phyloP scores from a whole-genome alignment of 2,329 filamentous ascomycete genomes.

The Trichoderma afroharzianum region DNA sequence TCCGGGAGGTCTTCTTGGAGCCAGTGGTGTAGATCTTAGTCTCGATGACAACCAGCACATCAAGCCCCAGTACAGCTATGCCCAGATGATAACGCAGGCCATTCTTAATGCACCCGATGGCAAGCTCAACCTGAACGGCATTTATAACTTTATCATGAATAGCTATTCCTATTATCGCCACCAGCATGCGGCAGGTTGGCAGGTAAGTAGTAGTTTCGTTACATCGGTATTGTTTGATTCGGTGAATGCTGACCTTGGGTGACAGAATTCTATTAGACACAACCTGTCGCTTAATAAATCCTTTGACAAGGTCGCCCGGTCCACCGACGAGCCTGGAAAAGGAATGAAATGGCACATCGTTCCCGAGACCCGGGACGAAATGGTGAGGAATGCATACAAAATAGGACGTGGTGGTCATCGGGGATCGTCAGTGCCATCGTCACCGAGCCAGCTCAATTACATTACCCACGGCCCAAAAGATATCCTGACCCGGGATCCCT shows the following conservation, averaged over 20 bases:
- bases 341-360: slow-evolving; percentile 99
- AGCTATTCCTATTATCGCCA: slow-evolving; percentile 92
- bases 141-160: slow-evolving; percentile 88
- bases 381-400: slow-evolving; percentile 68
- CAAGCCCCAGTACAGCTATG: slow-evolving; percentile 95
- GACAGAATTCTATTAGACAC: slow-evolving; percentile 88
- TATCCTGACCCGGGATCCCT: slow-evolving; percentile 48
- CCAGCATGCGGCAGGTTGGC: slow-evolving; percentile 77
- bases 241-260: neutral
- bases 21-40: slow-evolving; percentile 68
- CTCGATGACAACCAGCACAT: slow-evolving; percentile 82
- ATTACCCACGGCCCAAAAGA: slow-evolving; percentile 57
- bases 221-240: neutral
- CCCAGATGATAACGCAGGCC: slow-evolving; percentile 93
- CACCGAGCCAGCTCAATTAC: slow-evolving; percentile 58
- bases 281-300: slow-evolving; percentile 93
- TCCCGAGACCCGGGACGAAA: slow-evolving; percentile 78
- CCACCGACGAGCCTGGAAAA: slow-evolving; percentile 93
- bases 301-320: slow-evolving; percentile 88
- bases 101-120: slow-evolving; percentile 84
- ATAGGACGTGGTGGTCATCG: slow-evolving; percentile 61
- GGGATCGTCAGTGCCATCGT: slow-evolving; percentile 69
- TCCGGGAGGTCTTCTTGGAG: slow-evolving; percentile 36
- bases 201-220: slow-evolving; percentile 53
- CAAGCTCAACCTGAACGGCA: slow-evolving; percentile 85